A percentile compares a stretch with the other conserved stretches of the same genome.
These are phyloP conservation scores for Eucalyptus victrix DNA, from an alignment of 345 rosid species.

Conservation along the genomic window DNA sequence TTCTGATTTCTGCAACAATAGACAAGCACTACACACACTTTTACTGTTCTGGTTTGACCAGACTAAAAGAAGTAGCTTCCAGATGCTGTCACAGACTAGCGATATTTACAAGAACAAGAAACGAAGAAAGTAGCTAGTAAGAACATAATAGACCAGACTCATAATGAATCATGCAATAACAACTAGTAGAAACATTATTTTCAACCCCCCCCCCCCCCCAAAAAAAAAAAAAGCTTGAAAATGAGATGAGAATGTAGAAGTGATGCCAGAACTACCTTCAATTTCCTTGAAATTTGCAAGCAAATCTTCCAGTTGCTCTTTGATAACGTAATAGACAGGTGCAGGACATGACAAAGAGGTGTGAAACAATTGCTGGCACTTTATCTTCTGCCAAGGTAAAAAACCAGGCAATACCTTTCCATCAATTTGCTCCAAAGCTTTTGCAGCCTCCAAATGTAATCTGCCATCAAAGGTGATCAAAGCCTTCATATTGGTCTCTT, in stretches of 20 bases:
- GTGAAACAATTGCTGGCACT: slow-evolving; percentile 66
- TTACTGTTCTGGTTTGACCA: background rate
- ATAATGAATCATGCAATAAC: background rate
- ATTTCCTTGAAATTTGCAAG: slow-evolving; percentile 19
- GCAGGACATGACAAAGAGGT: slow-evolving; percentile 63
- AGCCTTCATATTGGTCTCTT: slow-evolving; percentile 36
- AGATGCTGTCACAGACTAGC: background rate
- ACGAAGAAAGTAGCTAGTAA: background rate
- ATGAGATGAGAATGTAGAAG: background rate
- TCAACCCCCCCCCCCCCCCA: too few species aligned
- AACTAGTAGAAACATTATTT: background rate
- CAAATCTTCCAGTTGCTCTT: slow-evolving; percentile 37
- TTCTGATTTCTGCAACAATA: background rate
- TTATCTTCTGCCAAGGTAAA: slow-evolving; percentile 73
- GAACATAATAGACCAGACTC: background rate
- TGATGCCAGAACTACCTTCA: slow-evolving; percentile 25
- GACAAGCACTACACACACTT: background rate
- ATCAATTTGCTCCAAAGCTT: slow-evolving; percentile 74
- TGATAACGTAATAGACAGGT: slow-evolving; percentile 42
- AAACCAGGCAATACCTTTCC: slow-evolving; percentile 61
- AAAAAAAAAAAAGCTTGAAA: background rate
- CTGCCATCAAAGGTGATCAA: slow-evolving; percentile 65
- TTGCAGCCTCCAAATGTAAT: slow-evolving; percentile 89
- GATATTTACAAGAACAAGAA: background rate
- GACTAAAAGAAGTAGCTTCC: background rate